Conservation (phyloP, 75 land plant genomes). For the Gnetum montanum region DNA sequence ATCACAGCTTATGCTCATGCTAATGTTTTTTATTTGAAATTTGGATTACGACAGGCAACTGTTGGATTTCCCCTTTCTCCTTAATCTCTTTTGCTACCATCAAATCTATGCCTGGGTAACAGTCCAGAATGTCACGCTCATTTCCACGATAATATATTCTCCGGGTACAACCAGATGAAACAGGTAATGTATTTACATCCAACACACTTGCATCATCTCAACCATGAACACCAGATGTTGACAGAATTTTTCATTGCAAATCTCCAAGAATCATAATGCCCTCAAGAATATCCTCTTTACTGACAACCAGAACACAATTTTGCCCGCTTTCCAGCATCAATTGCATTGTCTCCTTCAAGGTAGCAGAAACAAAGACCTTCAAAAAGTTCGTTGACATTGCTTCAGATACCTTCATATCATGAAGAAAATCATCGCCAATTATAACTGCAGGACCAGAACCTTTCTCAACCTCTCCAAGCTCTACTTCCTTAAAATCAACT, state of each 20-base stretch:
- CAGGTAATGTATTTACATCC: slow-evolving; percentile 38
- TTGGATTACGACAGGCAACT: slow-evolving; percentile 96
- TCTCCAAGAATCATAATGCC: slow-evolving; percentile 85
- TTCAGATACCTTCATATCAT: slow-evolving; percentile 83
- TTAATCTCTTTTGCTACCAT: slow-evolving; percentile 71
- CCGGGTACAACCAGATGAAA: slow-evolving; percentile 72
- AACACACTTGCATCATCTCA: slow-evolving; percentile 18
- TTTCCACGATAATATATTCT: slow-evolving; percentile 49
- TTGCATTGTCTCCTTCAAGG: slow-evolving; percentile 67
- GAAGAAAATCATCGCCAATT: slow-evolving; percentile 56
- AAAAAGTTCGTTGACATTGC: too few relatives aligned
- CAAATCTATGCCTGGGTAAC: slow-evolving; percentile 81
- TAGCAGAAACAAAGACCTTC: too few relatives aligned
- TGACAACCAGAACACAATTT: slow-evolving; percentile 81
- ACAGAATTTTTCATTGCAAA: slow-evolving; percentile 39
- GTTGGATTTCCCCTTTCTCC: slow-evolving; percentile 65
- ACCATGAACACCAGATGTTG: slow-evolving; percentile 28
- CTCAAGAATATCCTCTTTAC: slow-evolving; percentile 65
- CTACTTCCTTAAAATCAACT: slow-evolving; percentile 31
- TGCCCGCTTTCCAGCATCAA: slow-evolving; percentile 61
- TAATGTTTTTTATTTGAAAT: too few relatives aligned
- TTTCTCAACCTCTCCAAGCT: slow-evolving; percentile 54
- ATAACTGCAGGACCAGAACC: slow-evolving; percentile 21
- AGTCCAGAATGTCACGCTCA: slow-evolving; percentile 58
- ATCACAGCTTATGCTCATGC: too few relatives aligned